Evolutionary conservation across 2,329 filamentous ascomycete species (phyloP).

Genomic region (Penicillium sp.): DNA sequence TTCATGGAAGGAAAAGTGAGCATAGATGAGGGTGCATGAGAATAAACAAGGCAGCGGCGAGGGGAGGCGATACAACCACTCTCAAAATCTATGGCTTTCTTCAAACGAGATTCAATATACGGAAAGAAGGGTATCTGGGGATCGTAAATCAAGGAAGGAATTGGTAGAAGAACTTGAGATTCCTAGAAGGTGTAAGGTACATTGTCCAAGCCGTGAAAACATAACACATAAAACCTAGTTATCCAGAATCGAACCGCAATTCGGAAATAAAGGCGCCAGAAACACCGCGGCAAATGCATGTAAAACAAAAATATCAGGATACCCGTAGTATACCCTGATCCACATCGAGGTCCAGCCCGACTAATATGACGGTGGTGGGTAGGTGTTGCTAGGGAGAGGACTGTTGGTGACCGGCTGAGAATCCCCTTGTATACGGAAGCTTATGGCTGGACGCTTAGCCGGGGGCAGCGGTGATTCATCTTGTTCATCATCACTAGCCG

Average conservation of each 20-base stretch:
- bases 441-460: constrained; percentile 31
- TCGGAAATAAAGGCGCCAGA: constrained; percentile 6
- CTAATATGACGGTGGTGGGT: constrained; percentile 17
- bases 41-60: no score
- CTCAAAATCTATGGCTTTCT: not conserved
- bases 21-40: no score
- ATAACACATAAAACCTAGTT: not conserved
- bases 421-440: constrained; percentile 19
- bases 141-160: not conserved
- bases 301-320: not conserved
- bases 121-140: not conserved
- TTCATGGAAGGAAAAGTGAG: no score
- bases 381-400: constrained; percentile 18
- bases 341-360: constrained; percentile 6
- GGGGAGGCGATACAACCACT: no score
- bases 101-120: not conserved
- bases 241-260: constrained; percentile 5
- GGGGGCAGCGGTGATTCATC: constrained; percentile 42
- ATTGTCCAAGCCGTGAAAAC: not conserved
- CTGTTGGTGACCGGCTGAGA: constrained; percentile 19
- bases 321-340: not conserved
- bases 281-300: constrained; percentile 20
- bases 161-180: not conserved
- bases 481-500: constrained; percentile 49
- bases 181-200: not conserved